Conservation (phyloP, 2,329 filamentous ascomycete species). For the Diaporthe destruens region DNA sequence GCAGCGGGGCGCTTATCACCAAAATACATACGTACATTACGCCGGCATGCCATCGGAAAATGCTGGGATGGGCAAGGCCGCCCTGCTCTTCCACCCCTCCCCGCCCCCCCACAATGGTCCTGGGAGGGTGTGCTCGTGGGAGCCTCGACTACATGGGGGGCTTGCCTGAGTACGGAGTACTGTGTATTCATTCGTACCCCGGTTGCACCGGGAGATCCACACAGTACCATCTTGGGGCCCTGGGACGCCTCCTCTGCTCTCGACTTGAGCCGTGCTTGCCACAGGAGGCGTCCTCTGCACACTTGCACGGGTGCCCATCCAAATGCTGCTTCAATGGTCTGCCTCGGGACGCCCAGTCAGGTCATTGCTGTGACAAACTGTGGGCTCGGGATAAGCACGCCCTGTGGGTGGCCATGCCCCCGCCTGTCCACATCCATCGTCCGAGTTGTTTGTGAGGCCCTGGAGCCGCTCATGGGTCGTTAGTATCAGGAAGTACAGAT, state of each 20-base stretch:
- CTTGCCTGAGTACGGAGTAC: conserved; percentile 13
- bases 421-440: conserved; percentile 21
- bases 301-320: conserved; percentile 7
- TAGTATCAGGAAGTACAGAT: conserved; percentile 28
- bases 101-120: not conserved
- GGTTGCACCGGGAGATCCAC: conserved; percentile 26
- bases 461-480: conserved; percentile 28
- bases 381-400: conserved; percentile 15
- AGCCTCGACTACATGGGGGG: conserved; percentile 17
- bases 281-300: conserved; percentile 24
- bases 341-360: conserved; percentile 19
- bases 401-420: conserved; percentile 9
- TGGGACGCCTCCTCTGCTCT: conserved; percentile 10
- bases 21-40: not conserved
- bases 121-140: conserved; percentile 15
- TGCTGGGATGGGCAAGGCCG: conserved; percentile 18
- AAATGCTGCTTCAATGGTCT: conserved; percentile 20
- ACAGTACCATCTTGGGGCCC: conserved; percentile 28
- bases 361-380: conserved; percentile 24
- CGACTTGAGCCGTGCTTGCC: conserved; percentile 19
- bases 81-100: conserved; percentile 17
- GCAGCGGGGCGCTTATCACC: conserved; percentile 32
- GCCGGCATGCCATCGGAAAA: conserved; percentile 13
- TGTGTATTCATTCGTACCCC: conserved; percentile 14
- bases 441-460: conserved; percentile 22